Percentiles rank a stretch among this genome's conserved stretches.
phyloP scores from a whole-genome alignment of 1,284 basidiomycete genomes.

The Spongiforma sp. region DNA sequence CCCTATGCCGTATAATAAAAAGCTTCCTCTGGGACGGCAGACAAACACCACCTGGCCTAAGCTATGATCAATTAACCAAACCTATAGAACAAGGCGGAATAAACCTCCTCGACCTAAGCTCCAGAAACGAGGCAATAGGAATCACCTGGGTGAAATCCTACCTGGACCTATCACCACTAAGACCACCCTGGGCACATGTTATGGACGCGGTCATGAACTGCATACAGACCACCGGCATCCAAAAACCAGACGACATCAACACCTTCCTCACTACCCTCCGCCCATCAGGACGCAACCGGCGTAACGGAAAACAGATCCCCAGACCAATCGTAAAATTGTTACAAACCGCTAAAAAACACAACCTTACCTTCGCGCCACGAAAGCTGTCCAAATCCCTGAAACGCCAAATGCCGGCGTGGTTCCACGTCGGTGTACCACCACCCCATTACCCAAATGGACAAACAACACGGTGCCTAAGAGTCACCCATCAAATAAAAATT shows the following conservation, averaged over 20 bases:
- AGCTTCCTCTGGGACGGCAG: neutral
- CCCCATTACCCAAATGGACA: no score
- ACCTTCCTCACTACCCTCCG: neutral
- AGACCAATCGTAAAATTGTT: neutral
- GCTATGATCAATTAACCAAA: no score
- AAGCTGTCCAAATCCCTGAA: neutral
- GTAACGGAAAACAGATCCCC: neutral
- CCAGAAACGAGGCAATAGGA: neutral
- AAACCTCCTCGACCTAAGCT: neutral
- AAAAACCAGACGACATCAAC: neutral
- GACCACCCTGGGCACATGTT: neutral
- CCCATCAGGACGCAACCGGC: accelerated
- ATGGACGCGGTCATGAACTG: neutral
- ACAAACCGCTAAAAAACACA: neutral
- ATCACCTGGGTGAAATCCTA: neutral
- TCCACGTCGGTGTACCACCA: neutral
- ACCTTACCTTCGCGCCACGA: neutral
- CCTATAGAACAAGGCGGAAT: neutral
- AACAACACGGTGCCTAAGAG: neutral
- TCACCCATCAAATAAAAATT: neutral
- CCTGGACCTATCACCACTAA: neutral
- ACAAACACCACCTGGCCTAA: neutral
- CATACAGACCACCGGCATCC: neutral
- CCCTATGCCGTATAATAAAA: accelerated
- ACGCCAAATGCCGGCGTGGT: neutral